These are phyloP conservation scores for Elasticomyces elasticus DNA, from an alignment of 495 filamentous ascomycete genomes.

Conservation along the genomic window DNA sequence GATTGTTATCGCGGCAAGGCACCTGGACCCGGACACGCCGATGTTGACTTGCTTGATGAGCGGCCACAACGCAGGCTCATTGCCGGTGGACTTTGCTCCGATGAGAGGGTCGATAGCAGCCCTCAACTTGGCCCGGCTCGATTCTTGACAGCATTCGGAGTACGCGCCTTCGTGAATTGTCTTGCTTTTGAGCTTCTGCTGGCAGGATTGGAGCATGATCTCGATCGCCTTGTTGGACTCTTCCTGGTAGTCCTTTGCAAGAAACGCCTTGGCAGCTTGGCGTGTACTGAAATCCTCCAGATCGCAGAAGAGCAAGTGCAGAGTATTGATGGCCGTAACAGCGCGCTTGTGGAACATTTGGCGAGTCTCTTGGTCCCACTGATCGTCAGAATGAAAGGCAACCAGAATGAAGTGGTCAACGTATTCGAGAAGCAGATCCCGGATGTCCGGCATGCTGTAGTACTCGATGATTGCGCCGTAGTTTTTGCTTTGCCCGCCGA, in stretches of 20 bases:
- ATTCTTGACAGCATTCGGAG: slow-evolving; percentile 2
- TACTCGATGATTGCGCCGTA: slow-evolving; percentile 11
- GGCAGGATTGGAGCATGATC: not conserved
- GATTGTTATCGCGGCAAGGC: slow-evolving; percentile 4
- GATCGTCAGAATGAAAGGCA: not conserved
- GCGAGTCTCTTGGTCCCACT: not conserved
- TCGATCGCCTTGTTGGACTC: not conserved
- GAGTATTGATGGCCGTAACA: not conserved
- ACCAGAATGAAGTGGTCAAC: not conserved
- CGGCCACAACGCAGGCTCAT: slow-evolving; percentile 9
- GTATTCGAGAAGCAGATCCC: not conserved
- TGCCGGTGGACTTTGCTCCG: not conserved
- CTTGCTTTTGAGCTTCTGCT: slow-evolving; percentile 1
- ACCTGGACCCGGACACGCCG: slow-evolving; percentile 3
- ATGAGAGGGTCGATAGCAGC: slow-evolving; percentile 6
- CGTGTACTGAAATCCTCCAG: not conserved
- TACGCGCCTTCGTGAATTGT: not conserved
- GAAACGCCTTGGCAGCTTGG: not conserved
- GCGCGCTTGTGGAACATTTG: not conserved
- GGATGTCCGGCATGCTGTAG: slow-evolving; percentile 1
- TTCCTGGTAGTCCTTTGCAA: not conserved
- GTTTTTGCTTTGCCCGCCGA: not conserved
- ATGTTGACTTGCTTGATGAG: slow-evolving; percentile 13
- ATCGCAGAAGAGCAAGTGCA: slow-evolving; percentile 4
- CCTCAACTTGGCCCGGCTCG: not conserved